Conservation (phyloP, 345 rosid species). For the Balakata baccata region DNA sequence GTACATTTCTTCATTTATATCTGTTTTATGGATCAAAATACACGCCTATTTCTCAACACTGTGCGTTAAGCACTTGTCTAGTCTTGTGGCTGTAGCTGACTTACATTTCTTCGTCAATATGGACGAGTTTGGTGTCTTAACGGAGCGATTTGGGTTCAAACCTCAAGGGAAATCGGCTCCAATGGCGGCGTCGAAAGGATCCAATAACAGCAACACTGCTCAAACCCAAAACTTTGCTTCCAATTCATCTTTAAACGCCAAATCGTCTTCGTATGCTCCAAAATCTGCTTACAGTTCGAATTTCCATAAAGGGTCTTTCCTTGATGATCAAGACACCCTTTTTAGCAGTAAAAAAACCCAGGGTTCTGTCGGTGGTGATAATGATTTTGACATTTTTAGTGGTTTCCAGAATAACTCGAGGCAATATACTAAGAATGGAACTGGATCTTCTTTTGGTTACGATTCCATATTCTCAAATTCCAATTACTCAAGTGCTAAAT, state of each 20-base stretch:
- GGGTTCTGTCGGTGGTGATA: conserved; percentile 33
- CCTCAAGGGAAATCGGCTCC: conserved; percentile 89
- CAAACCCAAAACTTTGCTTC: conserved; percentile 31
- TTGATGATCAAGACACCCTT: conserved; percentile 27
- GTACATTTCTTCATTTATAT: not conserved
- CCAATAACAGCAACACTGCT: conserved; percentile 20
- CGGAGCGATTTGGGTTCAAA: conserved; percentile 76
- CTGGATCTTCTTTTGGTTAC: conserved; percentile 44
- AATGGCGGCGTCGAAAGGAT: conserved; percentile 60
- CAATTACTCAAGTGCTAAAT: conserved; percentile 25
- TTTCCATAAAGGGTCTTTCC: conserved; percentile 32
- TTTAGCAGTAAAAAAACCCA: conserved; percentile 23
- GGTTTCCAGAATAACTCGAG: conserved; percentile 35
- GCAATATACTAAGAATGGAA: conserved; percentile 15
- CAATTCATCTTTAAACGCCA: conserved; percentile 16
- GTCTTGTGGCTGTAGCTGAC: not conserved
- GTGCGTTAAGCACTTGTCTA: not conserved
- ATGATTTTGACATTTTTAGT: conserved; percentile 50
- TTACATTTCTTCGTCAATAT: conserved; percentile 17
- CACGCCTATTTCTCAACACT: not conserved
- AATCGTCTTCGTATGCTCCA: not conserved
- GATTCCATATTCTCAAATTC: conserved; percentile 45
- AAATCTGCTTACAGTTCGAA: conserved; percentile 30
- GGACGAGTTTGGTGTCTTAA: conserved; percentile 84
- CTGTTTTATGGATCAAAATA: not conserved